Conservation (phyloP, 2,329 filamentous ascomycete genomes). For the Aspergillus brasiliensis region DNA sequence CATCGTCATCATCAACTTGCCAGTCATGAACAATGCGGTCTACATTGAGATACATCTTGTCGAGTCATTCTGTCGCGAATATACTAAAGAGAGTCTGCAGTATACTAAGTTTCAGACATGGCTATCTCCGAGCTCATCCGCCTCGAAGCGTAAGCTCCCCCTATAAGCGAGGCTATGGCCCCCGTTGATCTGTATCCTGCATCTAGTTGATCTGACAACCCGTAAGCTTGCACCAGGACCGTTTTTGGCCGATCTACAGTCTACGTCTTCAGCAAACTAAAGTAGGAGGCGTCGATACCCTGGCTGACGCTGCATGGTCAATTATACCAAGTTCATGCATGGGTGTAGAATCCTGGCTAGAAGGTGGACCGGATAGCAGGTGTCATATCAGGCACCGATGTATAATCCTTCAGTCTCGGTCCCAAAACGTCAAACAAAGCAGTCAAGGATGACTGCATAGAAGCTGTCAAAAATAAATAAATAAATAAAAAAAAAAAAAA, state of each 20-base stretch:
- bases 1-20: constrained; percentile 1
- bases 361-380: not conserved
- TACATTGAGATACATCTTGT: not conserved
- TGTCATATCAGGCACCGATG: constrained; percentile 7
- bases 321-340: not conserved
- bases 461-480: too few species aligned
- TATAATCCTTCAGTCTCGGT: not conserved
- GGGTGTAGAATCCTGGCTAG: too few species aligned
- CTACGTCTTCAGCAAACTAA: not conserved
- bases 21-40: not conserved
- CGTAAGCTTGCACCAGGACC: not conserved
- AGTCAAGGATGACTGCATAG: not conserved
- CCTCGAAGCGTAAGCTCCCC: not conserved
- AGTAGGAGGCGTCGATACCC: not conserved
- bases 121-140: not conserved
- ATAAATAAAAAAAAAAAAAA: too few species aligned
- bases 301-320: not conserved
- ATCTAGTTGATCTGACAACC: not conserved
- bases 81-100: too few species aligned
- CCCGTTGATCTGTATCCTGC: not conserved
- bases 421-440: not conserved
- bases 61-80: not conserved
- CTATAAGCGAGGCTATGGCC: not conserved
- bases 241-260: not conserved
- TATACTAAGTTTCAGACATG: not conserved